These are phyloP conservation scores for Claviceps sp. DNA, from an alignment of 2,329 filamentous ascomycete genomes.

Conservation along the genomic window DNA sequence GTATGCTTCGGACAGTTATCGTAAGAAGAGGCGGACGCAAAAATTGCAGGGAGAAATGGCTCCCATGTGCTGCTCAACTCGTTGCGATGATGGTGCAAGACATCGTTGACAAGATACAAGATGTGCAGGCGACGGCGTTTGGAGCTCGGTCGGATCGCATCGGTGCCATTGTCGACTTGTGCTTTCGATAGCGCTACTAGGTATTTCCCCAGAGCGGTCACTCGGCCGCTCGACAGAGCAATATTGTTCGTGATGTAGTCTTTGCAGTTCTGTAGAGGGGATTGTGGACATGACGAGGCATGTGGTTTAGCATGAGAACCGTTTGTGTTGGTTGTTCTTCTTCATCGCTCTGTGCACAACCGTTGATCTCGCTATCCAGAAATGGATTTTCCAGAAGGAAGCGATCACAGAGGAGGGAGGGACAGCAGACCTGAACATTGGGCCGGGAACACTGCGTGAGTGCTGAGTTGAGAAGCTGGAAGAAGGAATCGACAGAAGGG, in stretches of 20 bases:
- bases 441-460: conserved; percentile 59
- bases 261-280: conserved; percentile 59
- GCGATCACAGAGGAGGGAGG: not conserved
- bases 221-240: conserved; percentile 51
- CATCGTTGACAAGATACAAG: conserved; percentile 66
- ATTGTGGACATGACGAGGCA: conserved; percentile 1
- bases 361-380: not conserved
- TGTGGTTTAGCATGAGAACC: conserved; percentile 7
- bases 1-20: conserved; percentile 51
- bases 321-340: not conserved
- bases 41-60: conserved; percentile 46
- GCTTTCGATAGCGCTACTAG: conserved; percentile 51
- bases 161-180: conserved; percentile 16
- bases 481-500: conserved; percentile 56
- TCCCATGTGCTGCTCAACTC: conserved; percentile 45
- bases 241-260: conserved; percentile 68
- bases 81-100: conserved; percentile 52
- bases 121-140: conserved; percentile 61
- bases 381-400: not conserved
- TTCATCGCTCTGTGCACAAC: not conserved
- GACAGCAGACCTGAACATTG: conserved; percentile 75
- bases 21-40: conserved; percentile 43
- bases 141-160: conserved; percentile 35
- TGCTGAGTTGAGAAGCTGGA: conserved; percentile 49
- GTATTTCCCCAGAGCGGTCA: conserved; percentile 60